Conservation (phyloP, 2,329 filamentous ascomycete genomes). For the Bipolaris zeicola region DNA sequence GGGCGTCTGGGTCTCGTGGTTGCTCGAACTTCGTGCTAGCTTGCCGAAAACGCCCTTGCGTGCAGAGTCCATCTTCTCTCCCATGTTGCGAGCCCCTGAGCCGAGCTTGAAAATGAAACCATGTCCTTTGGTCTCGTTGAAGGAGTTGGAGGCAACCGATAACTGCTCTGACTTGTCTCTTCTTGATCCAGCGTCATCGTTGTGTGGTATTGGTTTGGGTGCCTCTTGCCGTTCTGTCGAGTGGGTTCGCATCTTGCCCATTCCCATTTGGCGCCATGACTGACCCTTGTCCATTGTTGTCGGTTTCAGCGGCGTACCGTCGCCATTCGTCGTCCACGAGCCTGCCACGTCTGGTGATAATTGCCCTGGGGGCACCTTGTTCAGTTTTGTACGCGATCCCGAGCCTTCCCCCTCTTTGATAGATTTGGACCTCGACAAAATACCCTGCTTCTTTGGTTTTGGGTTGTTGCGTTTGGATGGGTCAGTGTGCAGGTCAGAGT, state of each 20-base stretch:
- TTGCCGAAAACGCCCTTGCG: conserved; percentile 85
- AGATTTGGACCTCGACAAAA: conserved; percentile 51
- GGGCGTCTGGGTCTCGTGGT: conserved; percentile 67
- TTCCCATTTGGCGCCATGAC: conserved; percentile 68
- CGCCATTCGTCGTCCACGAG: conserved; percentile 43
- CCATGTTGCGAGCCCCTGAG: conserved; percentile 73
- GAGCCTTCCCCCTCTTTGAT: conserved; percentile 51
- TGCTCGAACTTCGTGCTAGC: conserved; percentile 71
- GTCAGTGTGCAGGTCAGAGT: conserved; percentile 29
- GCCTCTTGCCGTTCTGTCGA: conserved; percentile 69
- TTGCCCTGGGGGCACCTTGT: conserved; percentile 41
- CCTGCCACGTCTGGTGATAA: conserved; percentile 36
- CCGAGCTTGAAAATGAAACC: conserved; percentile 76
- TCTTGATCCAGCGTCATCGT: conserved; percentile 35
- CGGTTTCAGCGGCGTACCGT: conserved; percentile 61
- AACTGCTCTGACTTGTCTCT: conserved; percentile 41
- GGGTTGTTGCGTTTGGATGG: conserved; percentile 28
- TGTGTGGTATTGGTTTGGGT: conserved; percentile 37
- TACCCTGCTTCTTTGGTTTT: conserved; percentile 45
- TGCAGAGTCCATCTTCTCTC: conserved; percentile 72
- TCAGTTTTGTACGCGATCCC: conserved; percentile 35
- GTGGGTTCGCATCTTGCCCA: conserved; percentile 66
- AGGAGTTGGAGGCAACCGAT: conserved; percentile 54
- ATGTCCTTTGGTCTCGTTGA: conserved; percentile 65
- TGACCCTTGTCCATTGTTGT: conserved; percentile 71